Evolutionary conservation across 768 basidiomycete genomes (phyloP), one percentile per base, ranked within the genome.

Genomic region (Kondoa malvinella): DNA sequence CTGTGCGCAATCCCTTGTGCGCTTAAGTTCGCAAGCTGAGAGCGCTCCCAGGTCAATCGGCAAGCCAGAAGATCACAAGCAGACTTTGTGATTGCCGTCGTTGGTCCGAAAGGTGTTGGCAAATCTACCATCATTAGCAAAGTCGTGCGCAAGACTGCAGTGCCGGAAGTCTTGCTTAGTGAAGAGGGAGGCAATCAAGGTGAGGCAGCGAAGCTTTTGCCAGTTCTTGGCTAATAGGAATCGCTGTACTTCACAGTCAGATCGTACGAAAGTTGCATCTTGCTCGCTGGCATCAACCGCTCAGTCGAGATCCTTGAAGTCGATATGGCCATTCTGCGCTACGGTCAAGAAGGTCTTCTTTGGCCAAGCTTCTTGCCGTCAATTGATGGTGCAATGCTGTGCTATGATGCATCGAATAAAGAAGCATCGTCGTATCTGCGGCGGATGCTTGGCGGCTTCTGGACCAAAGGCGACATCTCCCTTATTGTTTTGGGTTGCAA

Each of bases 401-500:
- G 65, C 68, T 73, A 72, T 64, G 73, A 75, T 67, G 66, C 74
- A 33, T 67, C 69, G 2, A 68, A 72, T 67, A 67, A 66, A 2
- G 21, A 56, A 12, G 66, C 73, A 3, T 60, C 71, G 3, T 65
- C 68, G 32, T 32, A 66, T 4, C 64, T 72, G 25, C 57, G 30
- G 8, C 58, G 25, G 4, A 69, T 74, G 26, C 72, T 75, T 14
- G 56, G 34, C 58, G 66, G 66, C 72, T 90, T 88, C 81, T 72
- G 78, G 81, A 68, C 86, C 83, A 76, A 79, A 78, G 72, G 78
- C 80, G 82, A 82, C 68, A 78, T 87, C 40, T 83, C 87, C 8
- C 78, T 83, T 29, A 81, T 94, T 58, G 87, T 90, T 15, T 80
- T 96, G 16, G 89, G 88, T 2, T 90, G 91, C 79, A 96, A 95